A percentile compares a stretch with the other conserved stretches of the same genome.
phyloP scores from a whole-genome alignment of 805 yeast species.

The Candida suzukii region DNA sequence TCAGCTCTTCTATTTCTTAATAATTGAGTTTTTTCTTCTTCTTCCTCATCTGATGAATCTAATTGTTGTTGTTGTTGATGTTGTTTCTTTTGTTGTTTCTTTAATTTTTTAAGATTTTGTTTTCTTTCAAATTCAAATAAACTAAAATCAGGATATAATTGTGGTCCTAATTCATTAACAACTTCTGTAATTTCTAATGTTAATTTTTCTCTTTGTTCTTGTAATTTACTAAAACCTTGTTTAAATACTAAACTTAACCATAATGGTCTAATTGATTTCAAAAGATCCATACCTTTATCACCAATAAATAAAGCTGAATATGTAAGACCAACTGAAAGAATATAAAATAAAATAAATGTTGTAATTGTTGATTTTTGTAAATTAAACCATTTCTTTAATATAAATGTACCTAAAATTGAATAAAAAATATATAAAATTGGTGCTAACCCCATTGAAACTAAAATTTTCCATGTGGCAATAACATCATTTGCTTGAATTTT shows the following conservation, averaged over 20 bases:
- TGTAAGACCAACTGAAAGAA: constrained; percentile 66
- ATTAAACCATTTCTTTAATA: constrained; percentile 18
- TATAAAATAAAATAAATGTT: constrained; percentile 42
- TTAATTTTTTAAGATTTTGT: constrained; percentile 24
- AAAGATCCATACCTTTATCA: constrained; percentile 86
- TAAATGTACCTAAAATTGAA: constrained; percentile 51
- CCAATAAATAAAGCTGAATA: constrained; percentile 90
- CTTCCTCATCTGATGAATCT: constrained; percentile 39
- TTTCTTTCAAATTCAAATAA: constrained; percentile 38
- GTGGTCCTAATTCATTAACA: constrained; percentile 78
- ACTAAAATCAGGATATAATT: constrained; percentile 81
- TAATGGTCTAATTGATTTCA: constrained; percentile 77
- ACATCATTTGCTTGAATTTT: constrained; percentile 91
- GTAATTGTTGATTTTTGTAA: constrained; percentile 14
- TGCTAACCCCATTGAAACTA: constrained; percentile 82
- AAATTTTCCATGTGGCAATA: constrained; percentile 93
- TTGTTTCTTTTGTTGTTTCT: constrained; percentile 18
- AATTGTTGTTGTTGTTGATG: constrained; percentile 9
- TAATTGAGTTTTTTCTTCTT: constrained; percentile 41
- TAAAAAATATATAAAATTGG: constrained; percentile 81
- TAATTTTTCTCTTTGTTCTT: constrained; percentile 52
- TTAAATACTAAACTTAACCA: constrained; percentile 59
- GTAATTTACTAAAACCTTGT: constrained; percentile 48
- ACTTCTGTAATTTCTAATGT: constrained; percentile 69
- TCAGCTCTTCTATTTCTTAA: constrained; percentile 35